Evolutionary conservation across 2,329 filamentous ascomycete species (phyloP), one percentile per base, ranked within the genome.

Genomic region (Colletotrichum sp.): DNA sequence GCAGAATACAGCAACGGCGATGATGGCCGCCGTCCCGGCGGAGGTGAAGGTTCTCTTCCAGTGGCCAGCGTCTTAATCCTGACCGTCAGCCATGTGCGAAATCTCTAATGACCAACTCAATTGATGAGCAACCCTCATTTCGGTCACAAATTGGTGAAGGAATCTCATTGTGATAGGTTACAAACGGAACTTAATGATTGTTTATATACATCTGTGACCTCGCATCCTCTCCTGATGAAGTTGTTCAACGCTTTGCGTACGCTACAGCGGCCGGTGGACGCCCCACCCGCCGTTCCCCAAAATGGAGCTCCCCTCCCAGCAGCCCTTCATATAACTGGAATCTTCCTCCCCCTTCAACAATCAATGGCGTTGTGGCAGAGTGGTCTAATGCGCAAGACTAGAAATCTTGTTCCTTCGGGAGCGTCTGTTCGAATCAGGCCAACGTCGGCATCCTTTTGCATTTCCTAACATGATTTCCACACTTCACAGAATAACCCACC

Each of bases 301-400:
- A 48, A n/a, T n/a, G 18, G 38, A n/a, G 18, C 2, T 8, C 18
- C 18, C 38, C 38, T 18, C 8, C 10, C 38, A 4, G 43, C 9
- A n/a, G 0, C 38, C 38, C 38, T 48, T 2, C 24, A 56, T 56
- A 0, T 3, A 0, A 8, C 3, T 7, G 6, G 0, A 26, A 26
- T 6, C 3, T 8, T 1, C 6, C 6, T 0, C 1, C 0, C 7
- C 0, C 12, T 55, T 21, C 21, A 36, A 66, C 36, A 21, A 21
- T n/a, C n/a, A 48, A 48, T n/a, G 70, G 70, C 70, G 70, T 71
- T 56, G 70, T 71, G 70, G 70, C 70, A 71, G 70, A 71, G 62
- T 71, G 70, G 70, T 71, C 70, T 71, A 71, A 71, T 71, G 70
- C 70, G 70, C 70, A 71, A 60, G 70, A 71, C 70, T 71, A 71